Evolutionary conservation across 306 rosid species (phyloP).

Genomic region (Quercus aquifolioides): DNA sequence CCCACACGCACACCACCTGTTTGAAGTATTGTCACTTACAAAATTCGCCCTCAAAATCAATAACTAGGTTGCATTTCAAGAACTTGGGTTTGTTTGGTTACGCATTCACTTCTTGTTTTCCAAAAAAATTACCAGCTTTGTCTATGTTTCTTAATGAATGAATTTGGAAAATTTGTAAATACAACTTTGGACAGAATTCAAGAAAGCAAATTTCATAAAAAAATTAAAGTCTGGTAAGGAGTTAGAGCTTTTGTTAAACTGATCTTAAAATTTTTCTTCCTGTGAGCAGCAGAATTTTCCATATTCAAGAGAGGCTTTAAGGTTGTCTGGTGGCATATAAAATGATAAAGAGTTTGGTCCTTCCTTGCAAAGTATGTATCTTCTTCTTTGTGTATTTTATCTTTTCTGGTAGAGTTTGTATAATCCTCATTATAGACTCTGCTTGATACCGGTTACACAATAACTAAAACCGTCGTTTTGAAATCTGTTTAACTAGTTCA

Average conservation of each 20-base stretch:
- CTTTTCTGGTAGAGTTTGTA: background rate
- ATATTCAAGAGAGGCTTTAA: conserved; percentile 2
- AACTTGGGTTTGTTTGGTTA: too few relatives aligned
- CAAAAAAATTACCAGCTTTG: too few relatives aligned
- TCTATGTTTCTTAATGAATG: too few relatives aligned
- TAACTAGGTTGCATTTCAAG: too few relatives aligned
- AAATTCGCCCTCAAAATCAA: background rate
- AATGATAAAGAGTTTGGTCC: conserved; percentile 37
- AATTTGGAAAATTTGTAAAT: too few relatives aligned
- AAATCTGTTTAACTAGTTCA: background rate
- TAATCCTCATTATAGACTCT: background rate
- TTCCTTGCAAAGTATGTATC: conserved; percentile 41
- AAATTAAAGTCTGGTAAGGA: background rate
- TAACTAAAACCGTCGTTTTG: background rate
- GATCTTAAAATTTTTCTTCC: background rate
- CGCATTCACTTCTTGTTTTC: too few relatives aligned
- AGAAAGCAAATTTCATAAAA: too few relatives aligned
- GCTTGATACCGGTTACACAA: background rate
- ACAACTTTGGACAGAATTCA: too few relatives aligned
- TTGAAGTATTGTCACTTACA: background rate
- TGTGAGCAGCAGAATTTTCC: background rate
- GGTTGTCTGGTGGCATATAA: background rate
- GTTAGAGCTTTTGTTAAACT: background rate
- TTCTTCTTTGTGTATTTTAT: background rate
- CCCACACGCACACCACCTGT: background rate